Evolutionary conservation across 371 early-diverging fungal species (phyloP), one percentile per base, ranked within the genome.

Genomic region (Rhizopus stolonifer): DNA sequence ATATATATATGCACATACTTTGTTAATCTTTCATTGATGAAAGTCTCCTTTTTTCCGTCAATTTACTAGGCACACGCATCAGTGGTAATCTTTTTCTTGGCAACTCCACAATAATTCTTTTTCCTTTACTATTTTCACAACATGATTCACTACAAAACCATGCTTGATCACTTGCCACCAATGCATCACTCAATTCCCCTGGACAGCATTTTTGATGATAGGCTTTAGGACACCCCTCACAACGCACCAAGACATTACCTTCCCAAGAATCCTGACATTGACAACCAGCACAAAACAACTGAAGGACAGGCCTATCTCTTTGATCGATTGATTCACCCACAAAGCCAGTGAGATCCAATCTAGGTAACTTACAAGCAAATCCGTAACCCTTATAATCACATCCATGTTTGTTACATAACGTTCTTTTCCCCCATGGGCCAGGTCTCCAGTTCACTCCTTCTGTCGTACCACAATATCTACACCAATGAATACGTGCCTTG

Each of bases 371-470:
- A 66, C 89, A 90, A 3, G 91, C 90, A 59, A 92, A 92, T 15
- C 94, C 94, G 54, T 92, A 93, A 21, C 94, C 94, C 70, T 92
- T 91, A 70, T 91, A 93, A 72, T 91, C 92, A 63, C 94, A 93
- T 46, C 94, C 94, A 63, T 93, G 94, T 67, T 93, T 92, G 68
- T 93, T 93, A 88, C 94, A 93, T 49, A 93, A 76, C 2, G 94
- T 92, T 49, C 91, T 86, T 73, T 92, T 91, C 23, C 94, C 94
- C 94, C 94, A 93, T 44, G 94, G 94, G 4, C 94, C 94, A 13
- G 92, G 94, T 29, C 93, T 81, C 91, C 92, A 93, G 72, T 92
- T 92, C 47, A 91, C 89, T 46, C 88, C 88, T 70, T 92, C 90
- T 4, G 94, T 93, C 1, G 91, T 92, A 26, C 94, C 94, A 62